Evolutionary conservation across 495 filamentous ascomycete species (phyloP), one percentile per base, ranked within the genome.

Genomic region (Talaromyces nanjingensis): DNA sequence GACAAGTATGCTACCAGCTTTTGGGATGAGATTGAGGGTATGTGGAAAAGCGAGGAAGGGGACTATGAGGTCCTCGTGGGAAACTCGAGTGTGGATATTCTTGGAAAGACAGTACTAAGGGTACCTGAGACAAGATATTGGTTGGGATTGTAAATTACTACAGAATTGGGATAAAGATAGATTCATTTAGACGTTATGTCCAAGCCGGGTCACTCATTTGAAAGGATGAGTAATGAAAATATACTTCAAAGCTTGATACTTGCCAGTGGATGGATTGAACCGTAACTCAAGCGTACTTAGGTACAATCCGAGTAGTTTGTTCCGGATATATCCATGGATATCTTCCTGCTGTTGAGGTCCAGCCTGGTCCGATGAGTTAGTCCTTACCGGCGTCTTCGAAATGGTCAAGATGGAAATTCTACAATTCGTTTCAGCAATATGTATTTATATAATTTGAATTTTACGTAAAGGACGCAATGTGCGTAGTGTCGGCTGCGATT

Each of bases 1-100:
- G 84, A 91, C 67, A 83, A 83, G 70, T 84, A 87, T 64, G 83
- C 84, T 59, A 84, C 87, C 5, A 88, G 89, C 34, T 92, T 89
- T 75, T 93, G 86, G 73, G 89, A 92, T 58, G 86, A 88, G 62
- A 78, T 80, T 4, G 69, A 85, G 37, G 73, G 74, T 14, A 82
- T 75, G 52, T 93, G 90, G 89, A 83, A 89, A 45, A 86, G 84
- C 8, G 89, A 93, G 69, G 79, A 86, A 68, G 90, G 90, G 0
- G 69, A 65, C n/a, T 93, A 90, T 69, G 77, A 85, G 58, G 83
- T 88, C 14, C 65, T 88, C 65, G 80, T 92, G 65, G 73, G 71
- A 53, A 79, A 73, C 18, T 86, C 83, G 34, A 79, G 73, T 18
- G 68, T 69, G 34, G 72, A 71, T 16, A 74, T 70, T 12, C 61